Evolutionary conservation across 139 green algal genomes (phyloP).

Genomic region (Haematococcus lacustris): DNA sequence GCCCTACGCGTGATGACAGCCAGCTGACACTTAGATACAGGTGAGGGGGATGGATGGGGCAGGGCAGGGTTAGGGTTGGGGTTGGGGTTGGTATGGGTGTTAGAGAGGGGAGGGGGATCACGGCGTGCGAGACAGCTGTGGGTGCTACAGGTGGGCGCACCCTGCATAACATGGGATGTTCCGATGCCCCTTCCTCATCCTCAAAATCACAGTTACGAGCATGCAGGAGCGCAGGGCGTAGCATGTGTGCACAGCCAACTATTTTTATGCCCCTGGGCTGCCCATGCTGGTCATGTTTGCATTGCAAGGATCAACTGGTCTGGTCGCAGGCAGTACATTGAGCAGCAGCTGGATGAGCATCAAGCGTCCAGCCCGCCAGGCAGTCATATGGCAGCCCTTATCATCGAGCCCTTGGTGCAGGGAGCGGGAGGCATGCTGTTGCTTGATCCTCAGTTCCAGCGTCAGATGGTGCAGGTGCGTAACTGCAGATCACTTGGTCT

Average conservation of each 20-base stretch:
- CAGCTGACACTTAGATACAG: background rate
- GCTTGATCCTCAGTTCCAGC: constrained; percentile 89
- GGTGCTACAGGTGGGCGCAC: too few species aligned
- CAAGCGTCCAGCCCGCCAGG: background rate
- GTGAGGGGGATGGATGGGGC: background rate
- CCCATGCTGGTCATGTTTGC: too few species aligned
- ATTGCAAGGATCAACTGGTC: too few species aligned
- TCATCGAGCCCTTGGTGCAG: constrained; percentile 86
- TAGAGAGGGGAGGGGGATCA: background rate
- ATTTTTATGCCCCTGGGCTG: too few species aligned
- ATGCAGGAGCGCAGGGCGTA: too few species aligned
- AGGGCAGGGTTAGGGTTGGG: too few species aligned
- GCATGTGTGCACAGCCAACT: too few species aligned
- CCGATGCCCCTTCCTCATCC: too few species aligned
- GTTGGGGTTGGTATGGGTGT: too few species aligned
- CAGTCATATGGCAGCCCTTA: constrained; percentile 11
- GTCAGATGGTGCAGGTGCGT: constrained; percentile 46
- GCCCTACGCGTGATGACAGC: background rate
- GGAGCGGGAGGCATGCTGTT: constrained; percentile 92
- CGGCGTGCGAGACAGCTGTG: background rate
- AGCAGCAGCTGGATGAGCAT: constrained; percentile 1
- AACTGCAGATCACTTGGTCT: too few species aligned
- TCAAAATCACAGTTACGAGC: too few species aligned
- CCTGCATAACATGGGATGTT: too few species aligned
- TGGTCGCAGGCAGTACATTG: constrained; percentile 17